These are phyloP conservation scores for Cystobasidium onofrii DNA, from an alignment of 768 basidiomycete species.

Conservation along the genomic window DNA sequence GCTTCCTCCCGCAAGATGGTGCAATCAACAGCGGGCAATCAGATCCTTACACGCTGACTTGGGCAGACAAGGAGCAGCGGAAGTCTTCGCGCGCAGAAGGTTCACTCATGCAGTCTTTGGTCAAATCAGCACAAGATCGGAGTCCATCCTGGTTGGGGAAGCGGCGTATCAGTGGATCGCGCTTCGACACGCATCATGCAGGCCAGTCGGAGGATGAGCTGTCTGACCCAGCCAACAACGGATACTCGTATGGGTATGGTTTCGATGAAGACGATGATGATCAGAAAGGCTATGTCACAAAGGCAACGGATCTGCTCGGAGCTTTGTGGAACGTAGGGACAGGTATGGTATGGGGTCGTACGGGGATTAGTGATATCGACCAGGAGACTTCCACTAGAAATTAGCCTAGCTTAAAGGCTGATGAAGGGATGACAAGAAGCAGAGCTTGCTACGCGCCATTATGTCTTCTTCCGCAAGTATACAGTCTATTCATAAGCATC, in stretches of 20 bases:
- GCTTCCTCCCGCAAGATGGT: background rate
- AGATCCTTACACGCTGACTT: background rate
- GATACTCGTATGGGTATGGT: conserved; percentile 13
- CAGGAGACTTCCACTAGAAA: background rate
- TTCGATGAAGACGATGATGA: conserved; percentile 24
- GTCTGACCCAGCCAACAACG: conserved; percentile 27
- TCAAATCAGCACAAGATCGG: background rate
- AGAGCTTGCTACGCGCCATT: too few species aligned
- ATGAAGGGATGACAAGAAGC: too few species aligned
- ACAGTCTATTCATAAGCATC: too few species aligned
- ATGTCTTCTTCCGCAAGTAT: too few species aligned
- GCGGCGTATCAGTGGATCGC: background rate
- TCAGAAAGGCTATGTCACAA: background rate
- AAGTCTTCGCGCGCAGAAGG: background rate
- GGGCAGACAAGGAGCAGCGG: background rate
- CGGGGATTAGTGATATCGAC: background rate
- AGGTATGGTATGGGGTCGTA: conserved; percentile 8
- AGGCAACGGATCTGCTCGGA: conserved; percentile 13
- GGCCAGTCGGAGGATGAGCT: conserved; percentile 12
- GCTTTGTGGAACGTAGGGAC: conserved; percentile 25
- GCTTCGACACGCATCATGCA: background rate
- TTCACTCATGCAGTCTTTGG: background rate
- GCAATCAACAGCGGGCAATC: background rate
- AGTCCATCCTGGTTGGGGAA: background rate
- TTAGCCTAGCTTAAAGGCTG: background rate